These are phyloP conservation scores for Trametes pubescens DNA, from an alignment of 1,284 basidiomycete genomes.

Conservation along the genomic window DNA sequence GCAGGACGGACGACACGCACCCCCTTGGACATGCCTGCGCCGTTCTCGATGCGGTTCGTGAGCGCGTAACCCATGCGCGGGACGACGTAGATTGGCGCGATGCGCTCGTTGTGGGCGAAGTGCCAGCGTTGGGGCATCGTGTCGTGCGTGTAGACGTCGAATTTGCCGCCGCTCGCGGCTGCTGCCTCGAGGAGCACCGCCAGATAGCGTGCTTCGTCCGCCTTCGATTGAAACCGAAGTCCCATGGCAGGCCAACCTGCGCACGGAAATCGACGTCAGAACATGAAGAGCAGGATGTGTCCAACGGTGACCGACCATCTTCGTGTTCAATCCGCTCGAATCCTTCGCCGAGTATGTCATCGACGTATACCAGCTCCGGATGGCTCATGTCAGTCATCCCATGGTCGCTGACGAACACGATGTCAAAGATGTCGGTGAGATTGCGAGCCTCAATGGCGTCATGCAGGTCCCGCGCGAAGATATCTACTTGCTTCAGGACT, in stretches of 20 bases:
- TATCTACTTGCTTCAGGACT: constrained; percentile 76
- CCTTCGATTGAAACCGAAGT: constrained; percentile 70
- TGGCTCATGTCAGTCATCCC: constrained; percentile 91
- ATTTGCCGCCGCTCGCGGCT: constrained; percentile 62
- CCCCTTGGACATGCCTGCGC: constrained; percentile 75
- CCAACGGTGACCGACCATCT: constrained; percentile 61
- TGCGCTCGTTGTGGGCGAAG: constrained; percentile 74
- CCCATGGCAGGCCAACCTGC: constrained; percentile 87
- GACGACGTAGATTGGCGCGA: constrained; percentile 88
- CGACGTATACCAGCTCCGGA: constrained; percentile 80
- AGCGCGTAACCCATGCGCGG: constrained; percentile 81
- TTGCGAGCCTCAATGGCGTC: constrained; percentile 73
- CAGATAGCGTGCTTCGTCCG: constrained; percentile 65
- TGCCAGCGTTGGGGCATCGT: constrained; percentile 87
- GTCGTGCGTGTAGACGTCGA: constrained; percentile 80
- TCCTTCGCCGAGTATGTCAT: constrained; percentile 84
- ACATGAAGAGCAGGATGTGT: neutral
- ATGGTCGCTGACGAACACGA: constrained; percentile 93
- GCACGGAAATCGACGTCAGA: neutral
- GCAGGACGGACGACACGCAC: constrained; percentile 54
- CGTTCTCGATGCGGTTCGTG: constrained; percentile 68
- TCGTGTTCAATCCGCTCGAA: constrained; percentile 69
- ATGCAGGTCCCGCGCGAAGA: constrained; percentile 77
- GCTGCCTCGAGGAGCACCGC: constrained; percentile 61
- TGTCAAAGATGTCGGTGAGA: constrained; percentile 83